Evolutionary conservation across 2,329 filamentous ascomycete genomes (phyloP).

Genomic region (Trichoderma oligosporum): DNA sequence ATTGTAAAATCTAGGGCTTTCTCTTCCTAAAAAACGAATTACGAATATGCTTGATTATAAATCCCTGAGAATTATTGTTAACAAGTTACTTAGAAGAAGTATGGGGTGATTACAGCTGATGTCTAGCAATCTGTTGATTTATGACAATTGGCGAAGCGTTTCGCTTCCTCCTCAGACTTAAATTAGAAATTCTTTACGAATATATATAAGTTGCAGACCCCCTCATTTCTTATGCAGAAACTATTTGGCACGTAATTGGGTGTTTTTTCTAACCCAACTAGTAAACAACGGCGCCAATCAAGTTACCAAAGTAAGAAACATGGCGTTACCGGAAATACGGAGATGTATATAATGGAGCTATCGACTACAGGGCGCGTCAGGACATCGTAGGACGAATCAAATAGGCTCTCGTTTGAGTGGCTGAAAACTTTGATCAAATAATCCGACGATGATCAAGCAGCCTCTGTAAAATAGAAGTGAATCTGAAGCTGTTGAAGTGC

Average conservation of each 20-base stretch:
- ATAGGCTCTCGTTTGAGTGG: background rate
- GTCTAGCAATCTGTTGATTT: too few species aligned
- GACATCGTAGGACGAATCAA: background rate
- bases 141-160: too few species aligned
- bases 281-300: background rate
- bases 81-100: too few species aligned
- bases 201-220: background rate
- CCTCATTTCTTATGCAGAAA: background rate
- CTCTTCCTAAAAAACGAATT: too few species aligned
- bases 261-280: background rate
- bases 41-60: too few species aligned
- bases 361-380: constrained; percentile 9
- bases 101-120: too few species aligned
- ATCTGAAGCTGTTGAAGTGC: too few species aligned
- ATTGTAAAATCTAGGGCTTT: too few species aligned
- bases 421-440: background rate
- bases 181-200: background rate
- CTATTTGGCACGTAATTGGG: background rate
- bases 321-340: background rate
- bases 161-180: too few species aligned
- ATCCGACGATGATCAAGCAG: too few species aligned
- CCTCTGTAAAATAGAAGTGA: too few species aligned
- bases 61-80: too few species aligned
- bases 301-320: background rate
- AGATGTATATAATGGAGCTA: background rate